Conservation (phyloP, 208 protist genomes). For the Strigomonas galati region DNA sequence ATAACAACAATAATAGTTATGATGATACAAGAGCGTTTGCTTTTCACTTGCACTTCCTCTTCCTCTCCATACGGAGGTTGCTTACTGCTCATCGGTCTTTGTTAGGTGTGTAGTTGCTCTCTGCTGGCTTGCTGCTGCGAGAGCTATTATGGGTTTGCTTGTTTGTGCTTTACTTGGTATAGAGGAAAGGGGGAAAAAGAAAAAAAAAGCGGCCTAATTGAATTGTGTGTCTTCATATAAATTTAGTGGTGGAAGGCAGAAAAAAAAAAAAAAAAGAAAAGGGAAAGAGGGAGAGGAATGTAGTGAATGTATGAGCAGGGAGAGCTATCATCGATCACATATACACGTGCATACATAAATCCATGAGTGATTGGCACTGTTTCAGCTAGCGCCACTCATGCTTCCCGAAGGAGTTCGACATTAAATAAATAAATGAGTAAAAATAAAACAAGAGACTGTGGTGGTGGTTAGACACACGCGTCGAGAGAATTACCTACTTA, state of each 20-base stretch:
- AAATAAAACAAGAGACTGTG: background rate
- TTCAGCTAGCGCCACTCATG: background rate
- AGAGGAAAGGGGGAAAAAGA: background rate
- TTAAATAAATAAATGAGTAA: background rate
- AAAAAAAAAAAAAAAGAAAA: background rate
- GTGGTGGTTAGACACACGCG: background rate
- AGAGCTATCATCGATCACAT: no score
- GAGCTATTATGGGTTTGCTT: background rate
- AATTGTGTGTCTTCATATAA: no score
- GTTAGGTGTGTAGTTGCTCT: no score
- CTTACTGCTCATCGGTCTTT: background rate
- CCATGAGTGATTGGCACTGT: no score
- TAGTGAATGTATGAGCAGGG: background rate
- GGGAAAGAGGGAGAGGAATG: background rate
- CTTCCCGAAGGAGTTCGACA: background rate
- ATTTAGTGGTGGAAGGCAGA: background rate
- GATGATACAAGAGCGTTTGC: background rate
- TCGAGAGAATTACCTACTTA: slow-evolving; percentile 50
- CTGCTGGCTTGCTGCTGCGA: background rate
- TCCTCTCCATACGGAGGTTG: background rate
- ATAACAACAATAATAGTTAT: background rate
- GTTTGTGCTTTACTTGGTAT: background rate
- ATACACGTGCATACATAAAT: no score
- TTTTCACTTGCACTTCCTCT: background rate
- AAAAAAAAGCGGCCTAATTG: background rate